Evolutionary conservation across 495 filamentous ascomycete genomes (phyloP).

Genomic region (Cetradonia linearis): DNA sequence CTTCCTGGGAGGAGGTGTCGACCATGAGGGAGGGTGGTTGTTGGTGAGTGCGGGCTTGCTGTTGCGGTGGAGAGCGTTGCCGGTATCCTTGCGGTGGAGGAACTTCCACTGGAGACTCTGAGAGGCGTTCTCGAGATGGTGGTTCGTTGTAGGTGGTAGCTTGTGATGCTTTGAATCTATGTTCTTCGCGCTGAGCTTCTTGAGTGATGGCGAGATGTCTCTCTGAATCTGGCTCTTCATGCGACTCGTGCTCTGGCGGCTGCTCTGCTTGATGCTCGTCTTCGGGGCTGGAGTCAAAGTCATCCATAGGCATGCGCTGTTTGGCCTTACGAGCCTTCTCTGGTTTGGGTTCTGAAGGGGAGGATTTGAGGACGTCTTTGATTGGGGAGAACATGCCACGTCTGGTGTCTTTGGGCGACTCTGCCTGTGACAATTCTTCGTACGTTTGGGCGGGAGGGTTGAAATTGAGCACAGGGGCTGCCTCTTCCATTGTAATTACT

Average conservation of each 20-base stretch:
- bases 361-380: slow-evolving; percentile 26
- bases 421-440: slow-evolving; percentile 12
- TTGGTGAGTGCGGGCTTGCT: slow-evolving; percentile 24
- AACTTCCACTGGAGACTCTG: slow-evolving; percentile 70
- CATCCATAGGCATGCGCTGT: slow-evolving; percentile 35
- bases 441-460: slow-evolving; percentile 2
- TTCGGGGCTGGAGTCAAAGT: slow-evolving; percentile 36
- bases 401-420: slow-evolving; percentile 19
- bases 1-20: slow-evolving; percentile 56
- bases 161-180: slow-evolving; percentile 11
- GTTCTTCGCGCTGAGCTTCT: slow-evolving; percentile 16
- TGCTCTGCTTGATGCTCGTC: slow-evolving; percentile 27
- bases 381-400: slow-evolving; percentile 22
- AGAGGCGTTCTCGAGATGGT: slow-evolving; percentile 39
- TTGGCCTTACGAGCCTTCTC: slow-evolving; percentile 42
- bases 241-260: slow-evolving; percentile 19
- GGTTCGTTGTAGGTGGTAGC: slow-evolving; percentile 21
- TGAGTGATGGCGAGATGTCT: slow-evolving; percentile 13
- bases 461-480: slow-evolving; percentile 23
- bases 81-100: slow-evolving; percentile 37
- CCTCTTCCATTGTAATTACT: slow-evolving; percentile 32
- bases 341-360: slow-evolving; percentile 35
- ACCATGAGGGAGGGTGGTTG: slow-evolving; percentile 47
- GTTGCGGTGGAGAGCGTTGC: slow-evolving; percentile 14
- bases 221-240: slow-evolving; percentile 15